Base-by-base conservation (phyloP, 495 filamentous ascomycete species). In the Echria macrotheca region DNA sequence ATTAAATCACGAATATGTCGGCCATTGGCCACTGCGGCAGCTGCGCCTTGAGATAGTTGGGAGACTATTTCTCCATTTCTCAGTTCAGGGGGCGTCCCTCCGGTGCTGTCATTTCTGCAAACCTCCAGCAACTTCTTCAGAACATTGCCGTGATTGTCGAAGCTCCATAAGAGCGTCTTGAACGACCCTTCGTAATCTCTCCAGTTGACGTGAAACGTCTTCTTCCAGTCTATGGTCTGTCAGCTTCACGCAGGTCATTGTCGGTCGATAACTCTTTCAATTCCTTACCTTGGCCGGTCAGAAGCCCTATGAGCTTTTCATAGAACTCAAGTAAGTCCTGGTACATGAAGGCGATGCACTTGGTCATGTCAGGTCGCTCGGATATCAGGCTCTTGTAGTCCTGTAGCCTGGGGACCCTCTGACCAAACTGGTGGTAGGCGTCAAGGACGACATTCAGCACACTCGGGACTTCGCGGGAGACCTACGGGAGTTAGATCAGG, bases 261-360 rank as follows among this genome's bases (percentile, higher is more conserved):
- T n/a, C n/a, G n/a, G 8, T 2, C 14, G 8, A 41, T 9, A 21
- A 1, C 2, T 41, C 32, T n/a, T 35, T 10, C 12, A 12, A 12
- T 4, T n/a, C 2, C 32, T 24, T 49, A 64, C 60, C 43, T 51
- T 37, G 46, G 2, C 35, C 29, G 5, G 41, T 53, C 28, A 69
- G 72, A 33, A 68, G 61, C 29, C 64, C 57, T 10, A 75, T 32
- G 3, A 66, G 59, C 19, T 52, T 50, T 25, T 32, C 47, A 32
- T 77, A 69, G 41, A 78, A 77, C 4, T 66, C 54, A 5, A 75
- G 53, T 21, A 78, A 63, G 53, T 77, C 74, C 12, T 63, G 53
- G 49, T 71, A 78, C 24, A 76, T 61, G 26, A 66, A 48, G 1
- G 50, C 55, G 7, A 75, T 54, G 33, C 59, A 57, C 5, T 52